Evolutionary conservation across 1,139 yeast species (phyloP).

Genomic region (Saccharomyces hybrid): DNA sequence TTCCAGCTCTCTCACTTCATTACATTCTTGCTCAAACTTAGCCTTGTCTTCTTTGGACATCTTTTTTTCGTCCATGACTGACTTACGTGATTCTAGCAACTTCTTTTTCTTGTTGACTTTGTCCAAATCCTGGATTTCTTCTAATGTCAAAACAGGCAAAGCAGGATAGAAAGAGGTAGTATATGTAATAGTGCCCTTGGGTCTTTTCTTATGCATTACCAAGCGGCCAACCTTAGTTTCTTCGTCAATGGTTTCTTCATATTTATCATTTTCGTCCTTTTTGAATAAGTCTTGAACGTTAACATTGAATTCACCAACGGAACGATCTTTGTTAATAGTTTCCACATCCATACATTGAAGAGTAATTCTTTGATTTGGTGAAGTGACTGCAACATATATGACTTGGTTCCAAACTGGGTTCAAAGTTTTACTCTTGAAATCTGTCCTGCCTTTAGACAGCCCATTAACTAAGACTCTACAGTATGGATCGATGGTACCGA

Average conservation of each 20-base stretch:
- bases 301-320: constrained; percentile 75
- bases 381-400: constrained; percentile 70
- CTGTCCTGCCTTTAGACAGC: constrained; percentile 67
- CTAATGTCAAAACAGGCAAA: constrained; percentile 66
- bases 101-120: constrained; percentile 35
- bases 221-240: constrained; percentile 54
- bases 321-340: constrained; percentile 64
- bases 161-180: constrained; percentile 75
- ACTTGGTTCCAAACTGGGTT: constrained; percentile 84
- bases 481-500: constrained; percentile 92
- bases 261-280: constrained; percentile 52
- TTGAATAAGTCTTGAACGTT: constrained; percentile 59
- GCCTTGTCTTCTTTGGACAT: constrained; percentile 24
- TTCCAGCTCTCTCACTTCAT: constrained; percentile 34
- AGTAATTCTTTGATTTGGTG: constrained; percentile 71
- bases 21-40: constrained; percentile 26
- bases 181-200: constrained; percentile 73
- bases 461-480: constrained; percentile 74
- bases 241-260: constrained; percentile 50
- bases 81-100: constrained; percentile 26
- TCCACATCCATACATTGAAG: constrained; percentile 92
- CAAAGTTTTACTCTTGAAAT: constrained; percentile 55
- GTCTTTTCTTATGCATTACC: constrained; percentile 52
- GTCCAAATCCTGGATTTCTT: constrained; percentile 56
- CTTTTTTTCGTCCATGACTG: constrained; percentile 24